Conservation (phyloP, 2,329 filamentous ascomycete species). For the Pseudopithomyces chartarum region DNA sequence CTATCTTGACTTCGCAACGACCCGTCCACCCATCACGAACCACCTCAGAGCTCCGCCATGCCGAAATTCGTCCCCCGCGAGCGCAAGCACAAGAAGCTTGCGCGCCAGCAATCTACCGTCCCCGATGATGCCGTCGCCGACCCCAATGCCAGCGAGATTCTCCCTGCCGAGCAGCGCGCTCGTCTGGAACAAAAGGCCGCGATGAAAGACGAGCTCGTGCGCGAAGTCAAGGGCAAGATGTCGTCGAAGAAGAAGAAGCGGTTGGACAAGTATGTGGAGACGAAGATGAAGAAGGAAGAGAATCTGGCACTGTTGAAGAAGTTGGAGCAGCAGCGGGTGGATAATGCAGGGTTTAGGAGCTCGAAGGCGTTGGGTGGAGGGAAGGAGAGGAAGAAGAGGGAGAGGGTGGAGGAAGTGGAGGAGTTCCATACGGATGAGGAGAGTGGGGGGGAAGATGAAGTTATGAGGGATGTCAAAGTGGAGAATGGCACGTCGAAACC, state of each 20-base stretch:
- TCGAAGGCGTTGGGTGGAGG: conserved; percentile 74
- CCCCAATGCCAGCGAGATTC: conserved; percentile 58
- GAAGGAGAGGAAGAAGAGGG: conserved; percentile 69
- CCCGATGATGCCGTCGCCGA: conserved; percentile 49
- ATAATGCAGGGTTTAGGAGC: conserved; percentile 80
- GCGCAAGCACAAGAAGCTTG: conserved; percentile 67
- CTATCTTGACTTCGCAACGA: too few relatives aligned
- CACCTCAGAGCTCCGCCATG: conserved; percentile 22
- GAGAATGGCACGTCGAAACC: background rate
- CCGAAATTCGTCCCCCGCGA: conserved; percentile 57
- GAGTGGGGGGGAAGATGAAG: conserved; percentile 22
- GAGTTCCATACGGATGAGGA: conserved; percentile 41
- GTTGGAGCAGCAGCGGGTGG: conserved; percentile 76
- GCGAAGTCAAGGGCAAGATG: conserved; percentile 60
- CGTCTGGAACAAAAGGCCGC: conserved; percentile 58
- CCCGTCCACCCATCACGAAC: background rate
- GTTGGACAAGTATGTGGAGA: conserved; percentile 77
- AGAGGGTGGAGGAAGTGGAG: conserved; percentile 59
- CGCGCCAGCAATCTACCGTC: conserved; percentile 49
- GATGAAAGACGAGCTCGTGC: conserved; percentile 59
- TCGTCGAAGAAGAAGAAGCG: conserved; percentile 70
- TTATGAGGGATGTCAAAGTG: background rate
- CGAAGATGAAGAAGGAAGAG: conserved; percentile 92
- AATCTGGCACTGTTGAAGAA: conserved; percentile 83
- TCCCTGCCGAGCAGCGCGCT: conserved; percentile 57